phyloP scores from a whole-genome alignment of 2,329 filamentous ascomycete species.

The Davidsoniella virescens region DNA sequence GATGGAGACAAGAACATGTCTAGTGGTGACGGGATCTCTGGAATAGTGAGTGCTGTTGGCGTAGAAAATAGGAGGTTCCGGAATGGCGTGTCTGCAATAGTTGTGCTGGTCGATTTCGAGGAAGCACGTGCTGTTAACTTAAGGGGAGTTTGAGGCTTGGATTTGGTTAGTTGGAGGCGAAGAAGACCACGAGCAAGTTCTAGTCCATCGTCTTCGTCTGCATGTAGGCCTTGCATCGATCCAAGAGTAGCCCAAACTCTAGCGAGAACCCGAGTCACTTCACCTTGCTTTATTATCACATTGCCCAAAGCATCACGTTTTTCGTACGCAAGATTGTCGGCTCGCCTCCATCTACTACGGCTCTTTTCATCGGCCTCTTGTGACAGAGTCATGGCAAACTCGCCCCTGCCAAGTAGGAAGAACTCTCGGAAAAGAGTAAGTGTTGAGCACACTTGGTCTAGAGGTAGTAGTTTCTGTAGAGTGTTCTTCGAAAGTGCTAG shows the following conservation, averaged over 20 bases:
- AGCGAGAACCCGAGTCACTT: conserved; percentile 60
- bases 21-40: conserved; percentile 58
- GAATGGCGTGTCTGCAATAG: conserved; percentile 36
- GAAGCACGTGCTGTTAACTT: conserved; percentile 16
- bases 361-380: conserved; percentile 71
- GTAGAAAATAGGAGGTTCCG: conserved; percentile 61
- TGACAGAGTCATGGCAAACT: conserved; percentile 79
- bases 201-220: conserved; percentile 67
- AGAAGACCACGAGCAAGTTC: conserved; percentile 69
- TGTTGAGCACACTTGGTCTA: conserved; percentile 59
- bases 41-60: conserved; percentile 40
- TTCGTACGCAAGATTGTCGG: conserved; percentile 41
- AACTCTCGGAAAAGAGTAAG: conserved; percentile 69
- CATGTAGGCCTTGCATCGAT: conserved; percentile 51
- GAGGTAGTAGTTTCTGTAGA: conserved; percentile 64
- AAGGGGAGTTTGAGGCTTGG: conserved; percentile 23
- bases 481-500: conserved; percentile 70
- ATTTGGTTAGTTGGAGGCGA: conserved; percentile 45
- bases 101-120: conserved; percentile 18
- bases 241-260: conserved; percentile 67
- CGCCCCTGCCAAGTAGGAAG: conserved; percentile 71
- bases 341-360: conserved; percentile 52
- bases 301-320: conserved; percentile 39
- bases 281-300: conserved; percentile 67
- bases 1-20: conserved; percentile 70